Evolutionary conservation across 306 rosid genomes (phyloP).

Genomic region (Cicer chorassanicum): DNA sequence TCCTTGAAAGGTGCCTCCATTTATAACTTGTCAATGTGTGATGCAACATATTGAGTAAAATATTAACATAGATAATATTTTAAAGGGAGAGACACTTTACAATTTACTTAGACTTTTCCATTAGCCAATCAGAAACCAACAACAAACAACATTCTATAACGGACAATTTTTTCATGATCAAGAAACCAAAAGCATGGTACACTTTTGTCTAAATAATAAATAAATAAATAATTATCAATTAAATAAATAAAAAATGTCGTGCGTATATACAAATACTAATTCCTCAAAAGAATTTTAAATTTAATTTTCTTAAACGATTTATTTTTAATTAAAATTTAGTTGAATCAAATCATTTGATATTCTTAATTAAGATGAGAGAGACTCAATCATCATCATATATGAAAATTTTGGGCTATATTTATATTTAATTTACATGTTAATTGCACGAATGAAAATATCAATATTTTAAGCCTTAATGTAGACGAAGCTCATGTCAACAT

Average conservation of each 20-base stretch:
- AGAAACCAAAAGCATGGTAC: conserved; percentile 38
- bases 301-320: too few species aligned
- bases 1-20: conserved; percentile 43
- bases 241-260: not conserved
- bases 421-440: not conserved
- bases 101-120: conserved; percentile 49
- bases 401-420: not conserved
- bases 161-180: conserved; percentile 49
- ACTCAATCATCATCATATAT: too few species aligned
- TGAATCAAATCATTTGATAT: too few species aligned
- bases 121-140: conserved; percentile 52
- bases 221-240: not conserved
- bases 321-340: too few species aligned
- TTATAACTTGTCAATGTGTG: conserved; percentile 56
- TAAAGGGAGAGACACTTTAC: conserved; percentile 46
- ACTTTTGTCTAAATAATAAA: not conserved
- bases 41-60: conserved; percentile 53
- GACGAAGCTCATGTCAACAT: conserved; percentile 51
- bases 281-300: not conserved
- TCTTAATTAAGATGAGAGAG: too few species aligned
- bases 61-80: conserved; percentile 44
- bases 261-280: not conserved
- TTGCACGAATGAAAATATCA: conserved; percentile 36
- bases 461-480: conserved; percentile 40
- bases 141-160: conserved; percentile 53